Evolutionary conservation across 2,329 filamentous ascomycete species (phyloP).

Genomic region (Stemphylium beticola): DNA sequence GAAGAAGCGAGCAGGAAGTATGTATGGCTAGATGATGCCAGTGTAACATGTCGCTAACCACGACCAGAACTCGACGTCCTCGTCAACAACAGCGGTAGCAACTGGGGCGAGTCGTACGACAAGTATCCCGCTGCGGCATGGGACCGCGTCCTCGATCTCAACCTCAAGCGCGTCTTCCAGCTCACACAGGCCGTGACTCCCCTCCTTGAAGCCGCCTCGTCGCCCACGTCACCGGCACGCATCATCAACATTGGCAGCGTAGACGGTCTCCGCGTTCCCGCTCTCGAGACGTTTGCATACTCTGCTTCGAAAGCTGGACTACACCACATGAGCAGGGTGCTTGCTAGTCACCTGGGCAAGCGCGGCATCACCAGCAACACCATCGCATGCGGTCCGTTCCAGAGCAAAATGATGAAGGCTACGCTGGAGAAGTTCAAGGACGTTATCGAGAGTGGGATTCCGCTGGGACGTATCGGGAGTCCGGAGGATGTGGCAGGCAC

Average conservation of each 20-base stretch:
- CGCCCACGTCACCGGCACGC: constrained; percentile 57
- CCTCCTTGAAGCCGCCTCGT: constrained; percentile 62
- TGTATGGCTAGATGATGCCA: constrained; percentile 9
- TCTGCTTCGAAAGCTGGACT: constrained; percentile 68
- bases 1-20: constrained; percentile 56
- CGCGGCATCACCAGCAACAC: constrained; percentile 69
- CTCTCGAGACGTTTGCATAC: constrained; percentile 66
- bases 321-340: constrained; percentile 68
- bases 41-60: no score
- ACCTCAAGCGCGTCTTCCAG: constrained; percentile 71
- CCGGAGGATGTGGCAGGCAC: constrained; percentile 74
- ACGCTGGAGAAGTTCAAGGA: constrained; percentile 67
- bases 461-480: constrained; percentile 70
- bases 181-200: constrained; percentile 68
- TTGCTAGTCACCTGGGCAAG: constrained; percentile 67
- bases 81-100: constrained; percentile 70
- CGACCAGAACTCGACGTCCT: constrained; percentile 63
- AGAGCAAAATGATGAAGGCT: constrained; percentile 75
- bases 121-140: constrained; percentile 61
- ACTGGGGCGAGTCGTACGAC: constrained; percentile 68
- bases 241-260: constrained; percentile 71
- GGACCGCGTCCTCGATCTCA: constrained; percentile 64
- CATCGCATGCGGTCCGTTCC: constrained; percentile 73
- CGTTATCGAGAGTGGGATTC: constrained; percentile 64
- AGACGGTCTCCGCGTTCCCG: constrained; percentile 66